Conservation (phyloP, 129 eudicot species). For the Arctium lappa region DNA sequence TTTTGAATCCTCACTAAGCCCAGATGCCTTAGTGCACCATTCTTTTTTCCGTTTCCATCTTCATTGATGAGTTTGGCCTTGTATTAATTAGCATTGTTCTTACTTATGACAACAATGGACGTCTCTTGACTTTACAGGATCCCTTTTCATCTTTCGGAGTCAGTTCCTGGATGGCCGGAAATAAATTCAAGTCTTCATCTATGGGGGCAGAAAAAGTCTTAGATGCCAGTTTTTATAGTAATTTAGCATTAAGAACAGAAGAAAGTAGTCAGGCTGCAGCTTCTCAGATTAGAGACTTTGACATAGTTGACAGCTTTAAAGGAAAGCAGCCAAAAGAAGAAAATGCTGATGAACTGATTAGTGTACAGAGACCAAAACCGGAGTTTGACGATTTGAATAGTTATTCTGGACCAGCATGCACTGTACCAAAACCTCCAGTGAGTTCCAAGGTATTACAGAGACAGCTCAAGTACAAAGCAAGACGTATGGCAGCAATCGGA, state of each 20-base stretch:
- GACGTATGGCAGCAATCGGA: conserved; percentile 20
- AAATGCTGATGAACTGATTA: conserved; percentile 31
- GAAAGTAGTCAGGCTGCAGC: conserved; percentile 29
- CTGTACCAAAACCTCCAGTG: conserved; percentile 36
- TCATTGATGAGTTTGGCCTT: neutral
- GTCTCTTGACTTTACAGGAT: conserved; percentile 40
- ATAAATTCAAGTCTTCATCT: conserved; percentile 16
- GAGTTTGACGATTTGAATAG: conserved; percentile 48
- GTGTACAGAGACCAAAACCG: conserved; percentile 61
- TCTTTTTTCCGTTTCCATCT: neutral
- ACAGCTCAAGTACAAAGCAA: conserved; percentile 30
- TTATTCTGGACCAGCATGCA: conserved; percentile 30
- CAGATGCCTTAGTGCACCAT: neutral
- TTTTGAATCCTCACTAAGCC: neutral
- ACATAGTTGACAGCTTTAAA: conserved; percentile 28
- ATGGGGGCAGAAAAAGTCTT: conserved; percentile 31
- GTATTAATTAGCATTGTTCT: neutral
- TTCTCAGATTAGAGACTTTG: conserved; percentile 27
- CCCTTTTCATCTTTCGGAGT: conserved; percentile 19
- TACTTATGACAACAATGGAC: neutral
- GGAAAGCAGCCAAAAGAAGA: conserved; percentile 72
- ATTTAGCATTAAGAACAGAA: conserved; percentile 50
- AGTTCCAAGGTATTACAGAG: conserved; percentile 31
- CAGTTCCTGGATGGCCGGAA: conserved; percentile 23
- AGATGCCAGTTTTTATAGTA: conserved; percentile 25